Evolutionary conservation across 2,329 filamentous ascomycete species (phyloP).

Genomic region (Colletotrichum spinosum): DNA sequence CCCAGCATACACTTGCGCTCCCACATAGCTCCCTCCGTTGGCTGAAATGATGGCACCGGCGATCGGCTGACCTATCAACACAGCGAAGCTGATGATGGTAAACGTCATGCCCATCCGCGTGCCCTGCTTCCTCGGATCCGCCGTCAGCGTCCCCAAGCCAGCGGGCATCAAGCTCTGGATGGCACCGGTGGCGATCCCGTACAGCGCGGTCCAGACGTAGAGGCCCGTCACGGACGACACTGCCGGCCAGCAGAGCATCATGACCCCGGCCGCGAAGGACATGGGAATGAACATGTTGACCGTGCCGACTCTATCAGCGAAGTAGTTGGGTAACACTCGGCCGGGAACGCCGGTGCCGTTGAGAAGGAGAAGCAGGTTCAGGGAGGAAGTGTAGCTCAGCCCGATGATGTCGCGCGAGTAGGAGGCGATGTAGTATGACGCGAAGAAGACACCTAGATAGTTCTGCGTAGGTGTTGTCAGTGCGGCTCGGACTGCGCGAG

Average conservation of each 20-base stretch:
- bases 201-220: conserved; percentile 72
- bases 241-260: conserved; percentile 68
- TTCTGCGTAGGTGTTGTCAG: conserved; percentile 44
- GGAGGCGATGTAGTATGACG: conserved; percentile 68
- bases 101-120: conserved; percentile 70
- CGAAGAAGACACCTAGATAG: conserved; percentile 66
- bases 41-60: conserved; percentile 61
- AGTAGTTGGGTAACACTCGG: conserved; percentile 66
- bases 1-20: conserved; percentile 63
- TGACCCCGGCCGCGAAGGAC: conserved; percentile 52
- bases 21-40: conserved; percentile 54
- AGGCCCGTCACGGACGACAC: conserved; percentile 62
- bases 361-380: conserved; percentile 72
- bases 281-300: conserved; percentile 70
- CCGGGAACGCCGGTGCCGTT: conserved; percentile 72
- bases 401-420: conserved; percentile 58
- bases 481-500: not conserved
- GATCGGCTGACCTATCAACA: conserved; percentile 64
- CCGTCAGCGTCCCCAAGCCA: conserved; percentile 65
- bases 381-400: conserved; percentile 60
- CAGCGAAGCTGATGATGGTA: conserved; percentile 64
- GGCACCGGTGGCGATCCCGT: conserved; percentile 72
- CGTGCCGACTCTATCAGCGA: conserved; percentile 69
- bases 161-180: conserved; percentile 77
- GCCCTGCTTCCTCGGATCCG: conserved; percentile 63